Evolutionary conservation across 1,284 basidiomycete genomes (phyloP), one percentile per base, ranked within the genome.

Genomic region (Uromyces viciae-fabae): DNA sequence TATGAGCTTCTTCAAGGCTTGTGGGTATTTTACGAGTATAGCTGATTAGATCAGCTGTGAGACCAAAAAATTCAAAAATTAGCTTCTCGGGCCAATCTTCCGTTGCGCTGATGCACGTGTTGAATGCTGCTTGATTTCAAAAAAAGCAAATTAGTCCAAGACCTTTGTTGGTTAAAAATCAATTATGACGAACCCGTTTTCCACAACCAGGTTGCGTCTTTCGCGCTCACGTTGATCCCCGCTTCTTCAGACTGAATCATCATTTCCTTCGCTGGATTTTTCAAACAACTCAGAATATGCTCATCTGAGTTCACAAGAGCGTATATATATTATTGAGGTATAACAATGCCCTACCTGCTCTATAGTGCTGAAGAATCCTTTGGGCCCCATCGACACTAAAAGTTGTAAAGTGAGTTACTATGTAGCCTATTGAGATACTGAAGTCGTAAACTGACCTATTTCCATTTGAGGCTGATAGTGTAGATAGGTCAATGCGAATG

Each of bases 171-270:
- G 25, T 25, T 25, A 28, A 73, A 22, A 28, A 33, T 33, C 38
- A 42, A 22, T 42, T 73, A 31, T 36, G 15, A 25, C 75, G 17
- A 33, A 74, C 79, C 79, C 62, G 79, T 74, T 72, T 81, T 81
- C 79, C 79, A 81, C 40, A 81, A 17, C 79, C 79, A 81, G 49
- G 79, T 81, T 38, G 79, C 79, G 28, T 81, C 79, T 42, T 68
- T 81, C 15, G 38, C 36, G 52, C 58, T 66, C 25, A 81, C 56
- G n/a, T 60, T 36, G 40, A 56, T 58, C 22, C 56, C 68, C 28
- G 36, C 38, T 42, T 71, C 46, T 33, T 72, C 28, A 4, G 62
- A 60, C 40, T 79, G 52, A 31, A 64, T 49, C 43, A 76, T 36
- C 75, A 76, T 64, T 54, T 76, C 42, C 46, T 76, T 76, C 11